These are phyloP conservation scores for Xylaria sp. DNA, from an alignment of 2,329 filamentous ascomycete species.

Conservation along the genomic window DNA sequence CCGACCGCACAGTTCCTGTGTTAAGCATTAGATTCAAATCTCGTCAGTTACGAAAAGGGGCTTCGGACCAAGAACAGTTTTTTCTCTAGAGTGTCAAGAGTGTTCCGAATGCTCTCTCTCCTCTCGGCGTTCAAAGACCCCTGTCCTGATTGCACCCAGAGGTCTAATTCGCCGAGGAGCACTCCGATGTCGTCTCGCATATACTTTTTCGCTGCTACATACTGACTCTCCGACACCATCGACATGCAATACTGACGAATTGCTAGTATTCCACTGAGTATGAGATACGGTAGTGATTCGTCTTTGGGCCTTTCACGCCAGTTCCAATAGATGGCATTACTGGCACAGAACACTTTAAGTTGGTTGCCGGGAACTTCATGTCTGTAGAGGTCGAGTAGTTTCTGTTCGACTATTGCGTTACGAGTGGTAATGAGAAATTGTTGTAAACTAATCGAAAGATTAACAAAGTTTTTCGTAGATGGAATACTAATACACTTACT, in stretches of 20 bases:
- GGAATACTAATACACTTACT: conserved; percentile 20
- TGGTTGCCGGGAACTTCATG: conserved; percentile 39
- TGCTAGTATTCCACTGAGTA: conserved; percentile 56
- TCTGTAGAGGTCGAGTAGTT: conserved; percentile 49
- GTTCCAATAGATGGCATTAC: conserved; percentile 57
- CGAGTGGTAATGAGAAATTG: conserved; percentile 53
- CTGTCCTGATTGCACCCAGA: conserved; percentile 59
- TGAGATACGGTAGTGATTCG: conserved; percentile 49
- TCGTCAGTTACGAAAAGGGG: neutral
- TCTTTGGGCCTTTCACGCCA: conserved; percentile 46
- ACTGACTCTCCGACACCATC: conserved; percentile 57
- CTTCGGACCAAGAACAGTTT: conserved; percentile 34
- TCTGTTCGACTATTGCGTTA: conserved; percentile 50
- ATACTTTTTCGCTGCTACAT: conserved; percentile 51
- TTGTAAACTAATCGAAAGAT: conserved; percentile 19
- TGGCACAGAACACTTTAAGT: conserved; percentile 57
- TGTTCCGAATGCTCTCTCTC: conserved; percentile 50
- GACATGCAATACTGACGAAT: conserved; percentile 58
- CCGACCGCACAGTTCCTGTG: conserved; percentile 25
- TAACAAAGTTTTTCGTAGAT: neutral
- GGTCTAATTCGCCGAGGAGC: conserved; percentile 53
- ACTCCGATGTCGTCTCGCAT: conserved; percentile 56
- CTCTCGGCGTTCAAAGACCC: conserved; percentile 53
- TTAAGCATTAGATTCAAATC: conserved; percentile 8
- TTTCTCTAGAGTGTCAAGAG: conserved; percentile 51